Conservation (phyloP, 257 asterid species). For the Voacanga thouarsii region DNA sequence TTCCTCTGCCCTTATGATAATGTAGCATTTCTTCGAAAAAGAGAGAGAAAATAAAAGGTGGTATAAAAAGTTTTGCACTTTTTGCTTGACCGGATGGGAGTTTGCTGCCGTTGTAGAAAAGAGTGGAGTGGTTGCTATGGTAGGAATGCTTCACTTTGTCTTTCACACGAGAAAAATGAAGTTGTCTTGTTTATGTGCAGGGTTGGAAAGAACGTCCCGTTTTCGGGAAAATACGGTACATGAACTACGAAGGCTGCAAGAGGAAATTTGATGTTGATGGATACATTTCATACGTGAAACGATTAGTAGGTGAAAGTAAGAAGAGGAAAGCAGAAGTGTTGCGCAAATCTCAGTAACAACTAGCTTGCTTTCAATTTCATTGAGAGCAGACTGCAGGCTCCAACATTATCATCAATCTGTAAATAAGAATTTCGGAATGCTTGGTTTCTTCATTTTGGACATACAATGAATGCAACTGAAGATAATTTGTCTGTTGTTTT, state of each 20-base stretch:
- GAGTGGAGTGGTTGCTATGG: not conserved
- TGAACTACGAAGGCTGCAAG: constrained; percentile 96
- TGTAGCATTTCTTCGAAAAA: too few relatives aligned
- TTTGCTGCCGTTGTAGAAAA: not conserved
- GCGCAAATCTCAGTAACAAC: constrained; percentile 20
- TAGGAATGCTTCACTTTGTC: not conserved
- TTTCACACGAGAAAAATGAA: not conserved
- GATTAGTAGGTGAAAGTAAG: constrained; percentile 60
- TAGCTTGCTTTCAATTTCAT: too few relatives aligned
- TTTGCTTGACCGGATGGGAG: too few relatives aligned
- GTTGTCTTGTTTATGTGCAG: constrained; percentile 25
- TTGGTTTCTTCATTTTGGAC: too few relatives aligned
- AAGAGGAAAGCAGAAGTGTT: constrained; percentile 69
- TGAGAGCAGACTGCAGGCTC: too few relatives aligned
- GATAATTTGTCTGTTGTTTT: too few relatives aligned
- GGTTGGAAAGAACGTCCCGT: constrained; percentile 89
- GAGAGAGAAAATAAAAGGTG: too few relatives aligned
- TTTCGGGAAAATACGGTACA: constrained; percentile 89
- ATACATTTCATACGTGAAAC: constrained; percentile 66
- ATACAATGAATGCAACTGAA: too few relatives aligned
- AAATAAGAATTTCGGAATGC: too few relatives aligned
- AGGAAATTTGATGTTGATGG: constrained; percentile 89
- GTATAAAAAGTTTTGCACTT: too few relatives aligned
- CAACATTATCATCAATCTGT: too few relatives aligned
- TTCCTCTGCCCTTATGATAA: too few relatives aligned